These are phyloP conservation scores for Schizosaccharomyces lindneri DNA, from an alignment of 805 yeast genomes.

Conservation along the genomic window DNA sequence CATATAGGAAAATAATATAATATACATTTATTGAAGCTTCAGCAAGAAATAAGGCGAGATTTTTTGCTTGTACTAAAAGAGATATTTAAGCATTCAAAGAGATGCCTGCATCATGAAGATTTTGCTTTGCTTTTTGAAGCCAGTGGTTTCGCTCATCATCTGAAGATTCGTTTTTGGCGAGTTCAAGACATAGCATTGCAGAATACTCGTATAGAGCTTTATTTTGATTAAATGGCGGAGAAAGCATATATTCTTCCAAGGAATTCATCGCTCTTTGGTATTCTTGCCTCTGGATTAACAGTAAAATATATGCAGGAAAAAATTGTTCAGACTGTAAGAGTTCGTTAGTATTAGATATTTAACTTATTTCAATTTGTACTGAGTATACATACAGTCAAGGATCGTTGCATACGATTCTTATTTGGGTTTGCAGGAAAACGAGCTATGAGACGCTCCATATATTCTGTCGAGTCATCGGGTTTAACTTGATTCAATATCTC, in stretches of 20 bases:
- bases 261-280: background rate
- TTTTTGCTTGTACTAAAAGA: too few relatives aligned
- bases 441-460: background rate
- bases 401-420: background rate
- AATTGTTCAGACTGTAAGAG: background rate
- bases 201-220: background rate
- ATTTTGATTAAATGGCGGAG: background rate
- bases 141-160: background rate
- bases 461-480: background rate
- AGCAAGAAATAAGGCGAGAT: too few relatives aligned
- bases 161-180: background rate
- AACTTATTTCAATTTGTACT: background rate
- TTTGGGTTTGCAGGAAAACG: background rate
- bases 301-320: background rate
- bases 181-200: background rate
- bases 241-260: background rate
- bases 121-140: background rate
- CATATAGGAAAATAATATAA: too few relatives aligned
- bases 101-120: background rate
- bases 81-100: background rate
- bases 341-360: background rate
- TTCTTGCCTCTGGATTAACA: background rate
- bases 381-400: background rate
- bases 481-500: background rate
- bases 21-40: too few relatives aligned